These are phyloP conservation scores for Scytalidium sp. DNA, from an alignment of 2,329 filamentous ascomycete genomes.

Conservation along the genomic window DNA sequence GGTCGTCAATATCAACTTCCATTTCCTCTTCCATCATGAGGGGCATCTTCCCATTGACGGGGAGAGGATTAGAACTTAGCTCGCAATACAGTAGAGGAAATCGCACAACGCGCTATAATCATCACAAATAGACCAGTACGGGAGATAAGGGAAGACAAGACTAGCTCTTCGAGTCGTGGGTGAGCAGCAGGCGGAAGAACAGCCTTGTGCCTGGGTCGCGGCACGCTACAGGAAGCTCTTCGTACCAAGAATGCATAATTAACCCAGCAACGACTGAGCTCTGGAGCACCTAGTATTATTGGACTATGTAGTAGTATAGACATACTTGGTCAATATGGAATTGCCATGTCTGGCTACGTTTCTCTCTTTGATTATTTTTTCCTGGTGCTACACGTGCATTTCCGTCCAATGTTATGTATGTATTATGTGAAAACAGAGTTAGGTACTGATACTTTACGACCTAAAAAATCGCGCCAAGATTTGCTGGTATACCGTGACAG, in stretches of 20 bases:
- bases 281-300: neutral
- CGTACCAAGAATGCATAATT: neutral
- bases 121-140: neutral
- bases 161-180: neutral
- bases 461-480: neutral
- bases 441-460: no score
- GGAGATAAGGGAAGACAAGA: neutral
- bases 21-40: slow-evolving; percentile 55
- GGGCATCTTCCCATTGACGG: slow-evolving; percentile 33
- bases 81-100: no score
- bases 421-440: no score
- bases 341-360: no score
- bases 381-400: no score
- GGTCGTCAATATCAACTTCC: slow-evolving; percentile 66
- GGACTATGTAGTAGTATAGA: no score
- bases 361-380: no score
- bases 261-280: neutral
- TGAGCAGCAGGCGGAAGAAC: neutral
- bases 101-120: no score
- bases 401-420: no score
- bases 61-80: neutral
- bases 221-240: neutral
- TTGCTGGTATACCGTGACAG: neutral
- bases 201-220: no score
- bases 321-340: no score